phyloP scores from a whole-genome alignment of 106 monocot genomes.

The Dioscorea zingiberensis region DNA sequence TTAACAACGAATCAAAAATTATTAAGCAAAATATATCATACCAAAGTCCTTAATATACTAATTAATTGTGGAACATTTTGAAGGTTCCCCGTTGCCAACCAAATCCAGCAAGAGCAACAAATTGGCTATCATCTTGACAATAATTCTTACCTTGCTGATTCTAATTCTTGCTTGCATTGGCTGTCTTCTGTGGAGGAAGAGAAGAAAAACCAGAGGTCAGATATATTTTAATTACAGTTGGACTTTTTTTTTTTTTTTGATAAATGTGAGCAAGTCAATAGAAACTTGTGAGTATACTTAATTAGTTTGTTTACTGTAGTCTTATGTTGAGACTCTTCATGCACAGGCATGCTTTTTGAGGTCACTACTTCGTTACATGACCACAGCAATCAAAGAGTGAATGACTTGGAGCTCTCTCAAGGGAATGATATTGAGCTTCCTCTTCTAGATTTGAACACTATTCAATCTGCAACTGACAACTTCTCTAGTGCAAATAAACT shows the following conservation, averaged over 20 bases:
- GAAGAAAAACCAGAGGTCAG: background rate
- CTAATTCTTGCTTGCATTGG: conserved; percentile 2
- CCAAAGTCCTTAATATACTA: too few relatives aligned
- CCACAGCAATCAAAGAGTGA: background rate
- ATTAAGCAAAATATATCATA: too few relatives aligned
- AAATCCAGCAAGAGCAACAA: too few relatives aligned
- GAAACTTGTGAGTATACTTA: background rate
- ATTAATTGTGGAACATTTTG: too few relatives aligned
- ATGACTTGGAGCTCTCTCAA: too few relatives aligned
- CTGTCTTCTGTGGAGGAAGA: background rate
- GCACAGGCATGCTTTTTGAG: too few relatives aligned
- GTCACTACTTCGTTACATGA: background rate
- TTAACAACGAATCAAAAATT: too few relatives aligned
- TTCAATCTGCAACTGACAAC: conserved; percentile 4
- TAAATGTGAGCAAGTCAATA: too few relatives aligned
- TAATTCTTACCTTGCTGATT: background rate
- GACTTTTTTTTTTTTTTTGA: background rate
- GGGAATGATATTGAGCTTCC: conserved; percentile 6
- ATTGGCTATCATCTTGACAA: background rate
- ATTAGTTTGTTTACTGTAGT: background rate
- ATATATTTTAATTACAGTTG: background rate
- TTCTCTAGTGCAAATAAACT: conserved; percentile 8
- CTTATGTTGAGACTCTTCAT: background rate
- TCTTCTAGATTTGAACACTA: background rate
- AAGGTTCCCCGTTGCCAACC: too few relatives aligned